Conservation (phyloP, 257 asterid species). For the Solanum etuberosum region DNA sequence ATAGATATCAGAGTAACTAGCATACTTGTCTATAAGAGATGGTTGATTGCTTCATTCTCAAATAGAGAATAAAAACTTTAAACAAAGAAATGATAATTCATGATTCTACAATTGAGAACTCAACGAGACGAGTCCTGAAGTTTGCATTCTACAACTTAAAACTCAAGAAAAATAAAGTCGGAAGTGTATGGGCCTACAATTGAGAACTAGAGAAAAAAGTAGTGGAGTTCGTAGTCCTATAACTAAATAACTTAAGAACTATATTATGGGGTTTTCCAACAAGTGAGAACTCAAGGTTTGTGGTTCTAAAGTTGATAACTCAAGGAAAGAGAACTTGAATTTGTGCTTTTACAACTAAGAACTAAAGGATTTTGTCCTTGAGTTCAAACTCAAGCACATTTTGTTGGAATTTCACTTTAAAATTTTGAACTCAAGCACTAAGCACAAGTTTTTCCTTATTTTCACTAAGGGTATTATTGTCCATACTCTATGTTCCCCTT, state of each 20-base stretch:
- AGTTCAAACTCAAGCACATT: not conserved
- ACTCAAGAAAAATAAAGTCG: not conserved
- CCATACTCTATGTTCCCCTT: not conserved
- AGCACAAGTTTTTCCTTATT: not conserved
- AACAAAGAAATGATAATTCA: not conserved
- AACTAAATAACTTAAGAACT: not conserved
- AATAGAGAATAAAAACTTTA: constrained; percentile 22
- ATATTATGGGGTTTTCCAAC: not conserved
- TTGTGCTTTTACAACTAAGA: not conserved
- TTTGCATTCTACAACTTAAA: not conserved
- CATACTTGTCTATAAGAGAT: constrained; percentile 34
- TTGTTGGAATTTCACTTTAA: not conserved
- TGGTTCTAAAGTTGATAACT: not conserved
- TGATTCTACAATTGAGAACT: not conserved
- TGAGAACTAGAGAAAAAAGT: not conserved
- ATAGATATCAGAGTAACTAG: not conserved
- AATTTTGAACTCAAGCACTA: not conserved
- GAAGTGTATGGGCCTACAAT: not conserved
- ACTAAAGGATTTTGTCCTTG: not conserved
- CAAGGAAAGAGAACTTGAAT: not conserved
- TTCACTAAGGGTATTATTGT: not conserved
- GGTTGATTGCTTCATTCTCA: constrained; percentile 19
- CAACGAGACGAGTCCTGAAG: not conserved
- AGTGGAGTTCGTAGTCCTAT: not conserved
- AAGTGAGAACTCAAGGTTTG: not conserved